Base-by-base conservation (phyloP, 441 rosid species). In the Mallotus japonicus region DNA sequence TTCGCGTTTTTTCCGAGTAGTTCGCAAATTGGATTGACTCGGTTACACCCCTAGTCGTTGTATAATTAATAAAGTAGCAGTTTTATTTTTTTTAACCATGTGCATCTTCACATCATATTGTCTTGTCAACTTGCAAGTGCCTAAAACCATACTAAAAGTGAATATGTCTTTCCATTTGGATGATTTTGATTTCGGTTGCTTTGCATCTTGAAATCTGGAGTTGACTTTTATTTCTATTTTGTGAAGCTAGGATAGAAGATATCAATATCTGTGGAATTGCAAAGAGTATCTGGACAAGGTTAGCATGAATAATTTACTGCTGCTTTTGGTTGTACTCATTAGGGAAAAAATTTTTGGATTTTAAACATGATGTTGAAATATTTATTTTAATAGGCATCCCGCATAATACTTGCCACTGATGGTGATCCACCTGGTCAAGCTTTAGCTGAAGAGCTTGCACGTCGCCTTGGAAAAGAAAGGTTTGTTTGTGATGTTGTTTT, bases 341-440 rank as follows among this genome's bases (percentile, higher is more conserved):
- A 64, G 13, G 71, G 3, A 62, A 40, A 57, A 54, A 55, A 20
- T 20, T 42, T 28, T 62, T 62, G 8, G 9, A 54, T 47, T 68
- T 59, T 55, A 28, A 62, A 60, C 32, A 28, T 74, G 68, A 57
- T 62, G 24, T 65, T 68, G 56, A 32, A 75, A 79, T 14, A 32
- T 73, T 19, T 75, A 60, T 47, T 74, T 71, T 60, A 13, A 49
- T 81, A 92, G 99, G 90, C 83, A 54, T 86, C 91, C 66, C 93
- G 95, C 54, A 86, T 95, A 79, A 87, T 95, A 79, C 87, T 95
- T 66, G 99, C 99, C 74, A 95, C 99, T 76, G 99, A 95, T 78
- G 96, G 96, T 62, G 99, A 95, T 87, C 78, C 44, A 44, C 96
- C 99, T 73, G 98, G 99, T 78, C 93, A 90, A 90, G 99, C 98